Conservation (phyloP, 257 asterid genomes). For the Henckelia pumila region DNA sequence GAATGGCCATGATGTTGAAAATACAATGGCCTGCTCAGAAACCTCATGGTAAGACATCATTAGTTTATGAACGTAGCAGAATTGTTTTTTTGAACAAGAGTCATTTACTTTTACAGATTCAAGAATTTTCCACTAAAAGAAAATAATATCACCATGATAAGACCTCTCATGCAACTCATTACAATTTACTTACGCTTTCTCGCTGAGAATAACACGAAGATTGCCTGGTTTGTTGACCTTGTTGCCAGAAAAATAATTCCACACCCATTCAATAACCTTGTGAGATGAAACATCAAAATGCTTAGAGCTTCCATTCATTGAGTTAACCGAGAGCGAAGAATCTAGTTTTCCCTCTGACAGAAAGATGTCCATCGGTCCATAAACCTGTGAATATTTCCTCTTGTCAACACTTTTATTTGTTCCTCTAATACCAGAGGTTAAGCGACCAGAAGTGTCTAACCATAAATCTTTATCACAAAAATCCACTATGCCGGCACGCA, state of each 20-base stretch:
- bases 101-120: not conserved
- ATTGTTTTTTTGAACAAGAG: not conserved
- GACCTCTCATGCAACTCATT: conserved; percentile 1
- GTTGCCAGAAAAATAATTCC: conserved; percentile 71
- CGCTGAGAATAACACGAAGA: conserved; percentile 51
- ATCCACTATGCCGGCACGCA: conserved; percentile 81
- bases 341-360: conserved; percentile 45
- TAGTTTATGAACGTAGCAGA: not conserved
- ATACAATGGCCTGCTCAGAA: conserved; percentile 73
- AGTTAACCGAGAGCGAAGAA: conserved; percentile 21
- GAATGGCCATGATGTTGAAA: conserved; percentile 96
- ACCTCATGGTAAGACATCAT: conserved; percentile 26
- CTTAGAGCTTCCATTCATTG: conserved; percentile 22
- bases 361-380: conserved; percentile 86
- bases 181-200: conserved; percentile 67
- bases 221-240: conserved; percentile 35
- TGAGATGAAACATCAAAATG: conserved; percentile 26
- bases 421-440: not conserved
- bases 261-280: conserved; percentile 66
- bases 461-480: conserved; percentile 46
- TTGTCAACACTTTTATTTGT: conserved; percentile 26
- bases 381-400: conserved; percentile 39
- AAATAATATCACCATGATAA: conserved; percentile 5
- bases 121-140: not conserved
- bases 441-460: conserved; percentile 17